These are phyloP conservation scores for Phialophora verrucosa DNA, from an alignment of 2,329 filamentous ascomycete genomes.

Conservation along the genomic window DNA sequence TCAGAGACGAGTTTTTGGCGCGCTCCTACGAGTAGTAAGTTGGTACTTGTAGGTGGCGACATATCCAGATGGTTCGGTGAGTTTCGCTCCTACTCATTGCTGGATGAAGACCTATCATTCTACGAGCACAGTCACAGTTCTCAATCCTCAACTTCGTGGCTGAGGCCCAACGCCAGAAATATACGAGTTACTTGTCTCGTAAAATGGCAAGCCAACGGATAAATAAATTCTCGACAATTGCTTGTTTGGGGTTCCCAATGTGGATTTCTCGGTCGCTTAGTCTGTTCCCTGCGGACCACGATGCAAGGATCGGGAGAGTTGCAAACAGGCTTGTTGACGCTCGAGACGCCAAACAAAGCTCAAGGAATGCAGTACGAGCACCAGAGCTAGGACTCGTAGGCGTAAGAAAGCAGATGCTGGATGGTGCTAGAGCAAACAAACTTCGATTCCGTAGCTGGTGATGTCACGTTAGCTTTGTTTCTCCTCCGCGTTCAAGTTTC, in stretches of 20 bases:
- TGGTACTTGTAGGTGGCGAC: not conserved
- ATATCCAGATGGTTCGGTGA: not conserved
- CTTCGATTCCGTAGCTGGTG: constrained; percentile 8
- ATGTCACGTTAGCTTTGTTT: constrained; percentile 17
- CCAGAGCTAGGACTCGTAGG: not conserved
- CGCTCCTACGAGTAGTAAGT: not conserved
- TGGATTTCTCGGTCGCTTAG: constrained; percentile 6
- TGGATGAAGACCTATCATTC: not conserved
- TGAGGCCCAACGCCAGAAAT: not conserved
- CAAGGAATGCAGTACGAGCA: not conserved
- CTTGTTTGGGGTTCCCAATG: not conserved
- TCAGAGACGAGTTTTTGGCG: not conserved
- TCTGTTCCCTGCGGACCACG: not conserved
- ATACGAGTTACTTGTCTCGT: not conserved
- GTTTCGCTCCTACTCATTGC: not conserved
- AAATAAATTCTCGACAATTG: not conserved
- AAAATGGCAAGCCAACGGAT: not conserved
- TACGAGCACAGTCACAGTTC: not conserved
- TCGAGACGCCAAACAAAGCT: not conserved
- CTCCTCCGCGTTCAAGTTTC: constrained; percentile 6
- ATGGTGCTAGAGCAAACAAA: not conserved
- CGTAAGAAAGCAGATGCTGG: not conserved
- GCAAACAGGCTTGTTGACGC: not conserved
- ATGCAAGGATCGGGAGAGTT: not conserved
- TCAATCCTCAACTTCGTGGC: not conserved